Conservation (phyloP, 108 stramenopile species). For the Pseudonitzschia pungens region DNA sequence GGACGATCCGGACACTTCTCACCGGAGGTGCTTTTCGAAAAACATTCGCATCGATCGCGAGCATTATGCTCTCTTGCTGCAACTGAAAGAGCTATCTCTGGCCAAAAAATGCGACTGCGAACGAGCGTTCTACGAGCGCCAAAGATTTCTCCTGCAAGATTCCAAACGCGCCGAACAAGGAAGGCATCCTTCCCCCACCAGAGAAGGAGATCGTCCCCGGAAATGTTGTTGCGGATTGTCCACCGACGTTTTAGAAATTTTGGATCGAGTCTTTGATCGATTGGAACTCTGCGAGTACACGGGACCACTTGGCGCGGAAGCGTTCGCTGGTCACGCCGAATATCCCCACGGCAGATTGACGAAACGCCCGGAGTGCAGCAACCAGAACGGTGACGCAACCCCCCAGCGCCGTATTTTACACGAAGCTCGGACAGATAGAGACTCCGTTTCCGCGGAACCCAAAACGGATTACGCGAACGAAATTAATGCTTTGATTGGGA, state of each 20-base stretch:
- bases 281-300: conserved; percentile 47
- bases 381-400: neutral
- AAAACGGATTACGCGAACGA: neutral
- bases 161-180: neutral
- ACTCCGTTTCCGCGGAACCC: neutral
- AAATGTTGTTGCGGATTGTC: conserved; percentile 30
- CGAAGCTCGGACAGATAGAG: neutral
- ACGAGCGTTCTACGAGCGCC: neutral
- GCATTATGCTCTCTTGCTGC: conserved; percentile 27
- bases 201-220: neutral
- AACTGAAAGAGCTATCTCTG: conserved; percentile 19
- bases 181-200: neutral
- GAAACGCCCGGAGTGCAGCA: neutral
- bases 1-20: conserved; percentile 12
- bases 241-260: conserved; percentile 25
- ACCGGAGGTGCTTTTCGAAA: conserved; percentile 34
- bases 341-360: conserved; percentile 16
- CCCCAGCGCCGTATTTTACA: neutral
- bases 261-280: conserved; percentile 18
- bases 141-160: neutral
- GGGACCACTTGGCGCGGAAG: conserved; percentile 44
- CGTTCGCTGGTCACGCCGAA: conserved; percentile 38
- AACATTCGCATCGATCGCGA: conserved; percentile 38
- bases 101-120: conserved; percentile 11
- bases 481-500: neutral